Evolutionary conservation across 768 basidiomycete genomes (phyloP).

Genomic region (Ramaria sp.): DNA sequence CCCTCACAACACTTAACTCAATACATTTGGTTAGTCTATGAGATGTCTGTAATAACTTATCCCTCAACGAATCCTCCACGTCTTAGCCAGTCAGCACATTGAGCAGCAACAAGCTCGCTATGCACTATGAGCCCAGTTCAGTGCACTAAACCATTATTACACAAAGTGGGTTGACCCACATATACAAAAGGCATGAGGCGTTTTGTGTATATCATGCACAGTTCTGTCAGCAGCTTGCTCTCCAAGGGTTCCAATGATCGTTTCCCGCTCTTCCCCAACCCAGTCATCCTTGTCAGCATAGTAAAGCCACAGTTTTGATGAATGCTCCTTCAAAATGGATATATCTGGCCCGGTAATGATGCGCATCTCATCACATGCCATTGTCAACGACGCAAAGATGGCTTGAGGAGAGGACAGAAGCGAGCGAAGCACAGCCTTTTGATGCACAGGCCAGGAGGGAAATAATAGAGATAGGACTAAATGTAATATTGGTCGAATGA

Average conservation of each 20-base stretch:
- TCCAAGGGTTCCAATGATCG: conserved; percentile 31
- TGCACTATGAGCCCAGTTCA: conserved; percentile 30
- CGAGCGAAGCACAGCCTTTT: conserved; percentile 33
- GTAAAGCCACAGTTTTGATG: conserved; percentile 37
- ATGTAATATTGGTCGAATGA: conserved; percentile 29
- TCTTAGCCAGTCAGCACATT: conserved; percentile 36
- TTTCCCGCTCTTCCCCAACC: conserved; percentile 48
- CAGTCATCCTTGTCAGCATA: conserved; percentile 57
- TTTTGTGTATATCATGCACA: conserved; percentile 32
- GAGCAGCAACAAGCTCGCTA: conserved; percentile 34
- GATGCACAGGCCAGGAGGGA: conserved; percentile 37
- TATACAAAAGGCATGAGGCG: conserved; percentile 69
- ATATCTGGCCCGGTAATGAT: conserved; percentile 43
- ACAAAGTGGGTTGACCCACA: conserved; percentile 30
- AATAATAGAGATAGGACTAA: conserved; percentile 32
- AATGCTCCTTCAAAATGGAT: conserved; percentile 26
- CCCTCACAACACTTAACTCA: neutral
- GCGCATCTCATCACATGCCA: conserved; percentile 64
- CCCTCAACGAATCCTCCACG: neutral
- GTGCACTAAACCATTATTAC: neutral
- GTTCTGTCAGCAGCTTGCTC: conserved; percentile 24
- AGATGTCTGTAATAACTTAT: neutral
- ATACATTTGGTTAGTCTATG: neutral
- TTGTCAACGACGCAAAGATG: conserved; percentile 42
- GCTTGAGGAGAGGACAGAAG: conserved; percentile 41